Base-by-base conservation (phyloP, 805 yeast genomes). In the Novakomyces olei region DNA sequence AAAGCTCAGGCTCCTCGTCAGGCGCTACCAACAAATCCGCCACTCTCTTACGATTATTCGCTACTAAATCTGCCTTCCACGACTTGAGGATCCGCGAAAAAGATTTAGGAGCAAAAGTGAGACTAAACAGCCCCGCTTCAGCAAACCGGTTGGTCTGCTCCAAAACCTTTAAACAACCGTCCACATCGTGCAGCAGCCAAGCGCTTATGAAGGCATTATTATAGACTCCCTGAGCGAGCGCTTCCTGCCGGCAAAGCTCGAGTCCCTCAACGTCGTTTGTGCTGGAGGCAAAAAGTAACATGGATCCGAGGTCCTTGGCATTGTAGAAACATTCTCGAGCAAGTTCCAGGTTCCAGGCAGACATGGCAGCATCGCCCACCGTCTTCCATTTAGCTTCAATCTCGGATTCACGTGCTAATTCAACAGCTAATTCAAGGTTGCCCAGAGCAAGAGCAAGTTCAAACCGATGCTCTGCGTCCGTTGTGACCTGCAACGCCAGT, bases 151-250 rank as follows among this genome's bases (percentile, higher is more conserved):
- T 77, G 34, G 79, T 65, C 46, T 65, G 60, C 30, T 65, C 60
- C 44, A 88, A 63, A 41, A 88, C 58, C 15, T 67, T 65, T 34
- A 72, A 61, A 41, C 83, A 75, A 27, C 62, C 59, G 12, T 57
- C 54, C 25, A 69, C 59, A 47, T 80, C 76, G 26, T 92, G 85
- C 20, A 73, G 66, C 34, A 71, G 59, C 96, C 96, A 88, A 51
- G 71, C 70, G 8, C 93, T 75, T 48, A 78, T 80, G 60, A 81
- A 88, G 17, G 96, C 92, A 36, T 83, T 60, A 51, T 88, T 88
- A 54, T 70, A 78, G 49, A 74, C 74, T 31, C 95, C 95, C 29
- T 58, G 63, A n/a, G 50, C 56, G 43, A 65, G 69, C 31, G 93
- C 83, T 30, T 57, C 54, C 35, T 60, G 58, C 4, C 88, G 92